These are phyloP conservation scores for Acidiella bohemica DNA, from an alignment of 495 filamentous ascomycete species.

Conservation along the genomic window DNA sequence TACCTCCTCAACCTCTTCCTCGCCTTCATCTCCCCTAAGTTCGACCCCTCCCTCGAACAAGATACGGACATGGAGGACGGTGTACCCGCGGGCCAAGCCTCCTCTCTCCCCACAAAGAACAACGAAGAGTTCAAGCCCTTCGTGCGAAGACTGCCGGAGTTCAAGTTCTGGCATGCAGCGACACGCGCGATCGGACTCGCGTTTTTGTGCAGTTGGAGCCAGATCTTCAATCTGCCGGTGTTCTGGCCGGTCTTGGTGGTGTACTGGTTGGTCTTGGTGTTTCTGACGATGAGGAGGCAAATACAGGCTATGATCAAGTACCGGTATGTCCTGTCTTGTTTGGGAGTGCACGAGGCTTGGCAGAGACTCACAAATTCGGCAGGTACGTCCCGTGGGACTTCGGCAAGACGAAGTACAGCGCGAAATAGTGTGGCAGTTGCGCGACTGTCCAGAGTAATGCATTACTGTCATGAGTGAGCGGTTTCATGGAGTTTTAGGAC, in stretches of 20 bases:
- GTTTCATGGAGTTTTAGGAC: too few relatives aligned
- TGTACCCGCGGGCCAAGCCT: constrained; percentile 37
- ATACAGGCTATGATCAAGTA: constrained; percentile 99
- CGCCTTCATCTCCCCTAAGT: constrained; percentile 95
- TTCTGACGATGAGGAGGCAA: constrained; percentile 92
- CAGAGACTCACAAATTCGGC: constrained; percentile 1
- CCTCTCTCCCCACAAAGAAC: constrained; percentile 73
- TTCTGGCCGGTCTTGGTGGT: constrained; percentile 98
- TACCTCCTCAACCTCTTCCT: constrained; percentile 99
- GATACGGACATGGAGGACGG: constrained; percentile 96
- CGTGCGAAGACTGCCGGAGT: constrained; percentile 88
- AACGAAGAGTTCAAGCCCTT: constrained; percentile 97
- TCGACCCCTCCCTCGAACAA: constrained; percentile 90
- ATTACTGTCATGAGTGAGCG: too few relatives aligned
- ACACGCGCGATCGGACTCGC: constrained; percentile 74
- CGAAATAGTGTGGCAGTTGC: too few relatives aligned
- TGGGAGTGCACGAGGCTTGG: background rate
- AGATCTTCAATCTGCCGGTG: constrained; percentile 87
- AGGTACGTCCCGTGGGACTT: constrained; percentile 21
- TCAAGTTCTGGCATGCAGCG: constrained; percentile 98
- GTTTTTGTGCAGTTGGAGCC: constrained; percentile 84
- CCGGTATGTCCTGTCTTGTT: constrained; percentile 38
- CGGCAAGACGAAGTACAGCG: constrained; percentile 19
- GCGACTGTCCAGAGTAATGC: too few relatives aligned
- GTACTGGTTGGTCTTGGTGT: constrained; percentile 95